These are phyloP conservation scores for Vigna radiata DNA, from an alignment of 306 rosid genomes.

Conservation along the genomic window DNA sequence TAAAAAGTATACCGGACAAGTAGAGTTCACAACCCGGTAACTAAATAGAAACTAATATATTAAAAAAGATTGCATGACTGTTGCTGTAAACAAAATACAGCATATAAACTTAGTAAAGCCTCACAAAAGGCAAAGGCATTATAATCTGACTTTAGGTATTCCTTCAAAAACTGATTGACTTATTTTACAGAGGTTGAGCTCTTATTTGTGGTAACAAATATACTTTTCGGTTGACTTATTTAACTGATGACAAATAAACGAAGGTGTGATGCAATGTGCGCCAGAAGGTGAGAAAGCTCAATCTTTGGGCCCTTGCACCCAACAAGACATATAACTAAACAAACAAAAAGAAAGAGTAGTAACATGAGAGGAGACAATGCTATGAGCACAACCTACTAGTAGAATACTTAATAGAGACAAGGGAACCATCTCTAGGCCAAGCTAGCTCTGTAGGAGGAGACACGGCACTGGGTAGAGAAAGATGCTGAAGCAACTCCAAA, in stretches of 20 bases:
- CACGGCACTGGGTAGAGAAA: background rate
- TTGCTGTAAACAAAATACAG: constrained; percentile 17
- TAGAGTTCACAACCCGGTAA: constrained; percentile 22
- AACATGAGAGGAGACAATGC: background rate
- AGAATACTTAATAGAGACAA: background rate
- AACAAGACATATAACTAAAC: background rate
- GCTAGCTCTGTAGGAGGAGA: background rate
- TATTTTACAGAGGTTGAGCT: background rate
- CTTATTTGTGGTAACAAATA: background rate
- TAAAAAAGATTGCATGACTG: background rate
- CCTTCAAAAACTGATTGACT: background rate
- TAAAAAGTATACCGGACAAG: constrained; percentile 49
- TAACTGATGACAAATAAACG: constrained; percentile 30
- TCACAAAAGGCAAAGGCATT: background rate
- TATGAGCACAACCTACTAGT: background rate
- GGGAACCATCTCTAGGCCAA: background rate
- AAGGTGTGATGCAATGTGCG: constrained; percentile 17
- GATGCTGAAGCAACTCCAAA: background rate
- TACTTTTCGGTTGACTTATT: constrained; percentile 30
- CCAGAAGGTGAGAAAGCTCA: constrained; percentile 14
- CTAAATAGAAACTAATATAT: constrained; percentile 21
- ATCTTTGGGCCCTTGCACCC: background rate
- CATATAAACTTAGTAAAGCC: constrained; percentile 12
- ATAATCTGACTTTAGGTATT: constrained; percentile 14
- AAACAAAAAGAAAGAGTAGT: background rate